A percentile compares a stretch with the other conserved stretches of the same genome.
These are phyloP conservation scores for Stromatinia cepivora DNA, from an alignment of 2,329 filamentous ascomycete species.

Conservation along the genomic window DNA sequence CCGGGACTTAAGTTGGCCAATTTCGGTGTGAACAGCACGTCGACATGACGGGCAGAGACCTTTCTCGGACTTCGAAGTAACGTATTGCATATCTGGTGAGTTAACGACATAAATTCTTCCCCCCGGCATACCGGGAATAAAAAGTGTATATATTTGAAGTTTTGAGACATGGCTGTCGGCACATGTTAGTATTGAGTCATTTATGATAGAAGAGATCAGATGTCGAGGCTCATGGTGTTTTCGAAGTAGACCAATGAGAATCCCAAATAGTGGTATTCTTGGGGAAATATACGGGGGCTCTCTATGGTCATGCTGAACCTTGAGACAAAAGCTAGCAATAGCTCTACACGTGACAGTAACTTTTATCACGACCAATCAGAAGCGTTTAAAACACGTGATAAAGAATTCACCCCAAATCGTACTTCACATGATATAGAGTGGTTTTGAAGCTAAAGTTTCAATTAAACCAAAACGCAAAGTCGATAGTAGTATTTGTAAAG, in stretches of 20 bases:
- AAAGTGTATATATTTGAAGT: slow-evolving; percentile 8
- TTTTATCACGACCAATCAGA: too few species aligned
- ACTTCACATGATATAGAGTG: too few species aligned
- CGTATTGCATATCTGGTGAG: slow-evolving; percentile 1
- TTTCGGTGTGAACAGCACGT: neutral
- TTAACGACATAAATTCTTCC: slow-evolving; percentile 14
- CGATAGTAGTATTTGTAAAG: too few species aligned
- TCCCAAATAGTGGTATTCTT: slow-evolving; percentile 13
- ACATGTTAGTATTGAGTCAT: neutral
- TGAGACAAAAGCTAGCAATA: too few species aligned
- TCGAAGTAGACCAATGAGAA: neutral
- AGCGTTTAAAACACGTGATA: too few species aligned
- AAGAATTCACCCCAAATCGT: too few species aligned
- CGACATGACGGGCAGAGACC: slow-evolving; percentile 10
- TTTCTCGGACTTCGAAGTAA: neutral
- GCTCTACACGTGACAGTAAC: too few species aligned
- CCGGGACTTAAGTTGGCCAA: neutral
- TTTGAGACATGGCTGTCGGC: neutral
- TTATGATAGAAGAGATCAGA: too few species aligned
- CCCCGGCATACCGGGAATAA: slow-evolving; percentile 15
- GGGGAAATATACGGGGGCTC: slow-evolving; percentile 4
- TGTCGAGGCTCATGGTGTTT: too few species aligned
- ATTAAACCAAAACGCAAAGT: too few species aligned
- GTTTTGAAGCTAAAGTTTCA: too few species aligned
- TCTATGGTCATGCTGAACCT: too few species aligned